A percentile compares a stretch with the other conserved stretches of the same genome.
Conservation (phyloP, 441 rosid genomes). For the Pelargonium citronellum region DNA sequence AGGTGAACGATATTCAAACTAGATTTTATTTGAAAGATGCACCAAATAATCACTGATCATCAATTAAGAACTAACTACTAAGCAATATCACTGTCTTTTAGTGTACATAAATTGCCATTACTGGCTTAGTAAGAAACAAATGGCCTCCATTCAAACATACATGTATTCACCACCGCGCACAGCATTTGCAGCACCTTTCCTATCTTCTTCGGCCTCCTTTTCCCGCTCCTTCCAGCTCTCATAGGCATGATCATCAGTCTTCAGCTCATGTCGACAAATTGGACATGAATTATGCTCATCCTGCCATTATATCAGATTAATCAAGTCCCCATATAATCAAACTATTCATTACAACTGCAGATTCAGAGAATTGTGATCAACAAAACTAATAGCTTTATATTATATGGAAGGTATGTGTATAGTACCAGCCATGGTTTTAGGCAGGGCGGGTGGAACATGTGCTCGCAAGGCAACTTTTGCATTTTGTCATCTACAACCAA, state of each 20-base stretch:
- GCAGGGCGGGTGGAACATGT: constrained; percentile 84
- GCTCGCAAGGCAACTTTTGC: constrained; percentile 94
- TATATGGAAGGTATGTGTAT: not conserved
- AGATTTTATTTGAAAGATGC: too few species aligned
- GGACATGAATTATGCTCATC: constrained; percentile 95
- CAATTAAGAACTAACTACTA: not conserved
- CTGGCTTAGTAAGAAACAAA: constrained; percentile 2
- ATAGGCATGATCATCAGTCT: constrained; percentile 78
- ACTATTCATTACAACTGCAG: not conserved
- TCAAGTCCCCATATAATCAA: not conserved
- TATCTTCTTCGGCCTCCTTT: constrained; percentile 81
- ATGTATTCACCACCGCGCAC: constrained; percentile 82
- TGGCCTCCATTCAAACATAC: constrained; percentile 47
- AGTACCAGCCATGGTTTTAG: constrained; percentile 93
- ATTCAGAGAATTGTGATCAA: too few species aligned
- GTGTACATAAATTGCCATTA: constrained; percentile 14
- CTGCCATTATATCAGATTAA: constrained; percentile 29
- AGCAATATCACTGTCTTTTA: too few species aligned
- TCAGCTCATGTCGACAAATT: constrained; percentile 77
- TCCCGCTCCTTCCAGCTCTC: constrained; percentile 89
- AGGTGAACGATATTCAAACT: too few species aligned
- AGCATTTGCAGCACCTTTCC: constrained; percentile 88
- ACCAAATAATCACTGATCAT: not conserved
- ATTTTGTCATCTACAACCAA: constrained; percentile 69
- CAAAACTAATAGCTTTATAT: too few species aligned